Base-by-base conservation (phyloP, 1,284 basidiomycete species). In the Coniferiporia weirii region DNA sequence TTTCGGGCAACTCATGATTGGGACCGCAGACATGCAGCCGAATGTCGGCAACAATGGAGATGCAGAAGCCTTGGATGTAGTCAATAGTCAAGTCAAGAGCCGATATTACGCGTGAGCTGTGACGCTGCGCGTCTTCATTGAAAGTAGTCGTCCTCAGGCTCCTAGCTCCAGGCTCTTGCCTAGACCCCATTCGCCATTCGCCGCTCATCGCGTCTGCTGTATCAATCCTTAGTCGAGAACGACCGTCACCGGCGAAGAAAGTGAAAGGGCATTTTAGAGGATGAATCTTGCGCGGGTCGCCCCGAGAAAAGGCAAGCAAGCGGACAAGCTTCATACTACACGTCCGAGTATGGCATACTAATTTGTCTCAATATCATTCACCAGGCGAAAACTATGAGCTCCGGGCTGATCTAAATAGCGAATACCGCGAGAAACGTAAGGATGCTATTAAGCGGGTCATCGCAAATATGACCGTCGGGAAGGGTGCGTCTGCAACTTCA, bases 401-500 rank as follows among this genome's bases (percentile, higher is more conserved):
- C 71, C 87, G 91, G 63, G 87, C 93, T 63, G 93, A 97, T 75
- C 84, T 99, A 69, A 98, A 99, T 75, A 94, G 91, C 69, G 93
- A 98, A 71, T 98, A 97, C 76, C 82, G 88, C 62, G 95, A 98
- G 66, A 91, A 93, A 70, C 81, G 96, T 61, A 98, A 98, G 73
- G 96, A 98, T 87, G 97, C 96, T 3, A 98, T 99, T 79, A 98
- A 98, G 76, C 83, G 91, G 52, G 91, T 93, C 63, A 96, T 96
- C 70, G 94, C 94, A 52, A 94, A 93, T 66, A 95, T 96, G 89
- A 96, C 93, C 1, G 92, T 97, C 62, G 93, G 93, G 59, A 97
- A 97, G 83, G 88, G 88, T 89, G 64, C 63, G 76, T 61, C 36
- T 50, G 46, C 34, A 53, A 49, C 56, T 40, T 3, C 38, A 40